A percentile compares a stretch with the other conserved stretches of the same genome.
These are phyloP conservation scores for Malus orientalis DNA, from an alignment of 306 rosid genomes.

Conservation along the genomic window DNA sequence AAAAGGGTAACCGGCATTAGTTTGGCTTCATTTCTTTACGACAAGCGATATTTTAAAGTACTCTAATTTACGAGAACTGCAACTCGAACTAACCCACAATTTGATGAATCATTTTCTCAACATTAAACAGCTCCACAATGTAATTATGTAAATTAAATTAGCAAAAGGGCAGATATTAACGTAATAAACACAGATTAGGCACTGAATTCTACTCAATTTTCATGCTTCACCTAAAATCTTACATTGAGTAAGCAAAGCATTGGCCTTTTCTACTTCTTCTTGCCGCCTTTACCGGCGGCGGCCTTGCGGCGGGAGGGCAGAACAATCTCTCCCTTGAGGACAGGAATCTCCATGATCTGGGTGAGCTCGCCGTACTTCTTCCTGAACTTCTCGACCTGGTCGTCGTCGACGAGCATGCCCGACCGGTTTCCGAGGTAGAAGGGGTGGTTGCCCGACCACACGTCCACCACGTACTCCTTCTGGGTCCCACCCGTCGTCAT, in stretches of 20 bases:
- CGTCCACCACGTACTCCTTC: constrained; percentile 87
- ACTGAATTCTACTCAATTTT: background rate
- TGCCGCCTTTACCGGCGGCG: constrained; percentile 52
- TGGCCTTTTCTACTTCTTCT: constrained; percentile 48
- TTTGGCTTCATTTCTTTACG: background rate
- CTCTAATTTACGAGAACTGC: background rate
- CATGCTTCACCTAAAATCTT: background rate
- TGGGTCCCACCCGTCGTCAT: constrained; percentile 90
- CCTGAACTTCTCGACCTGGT: constrained; percentile 93
- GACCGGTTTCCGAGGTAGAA: constrained; percentile 85
- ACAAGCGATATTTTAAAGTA: background rate
- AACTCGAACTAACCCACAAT: background rate
- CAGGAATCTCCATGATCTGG: constrained; percentile 72
- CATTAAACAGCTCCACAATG: background rate
- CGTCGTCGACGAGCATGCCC: constrained; percentile 42
- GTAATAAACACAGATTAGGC: constrained; percentile 5
- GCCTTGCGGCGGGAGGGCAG: constrained; percentile 56
- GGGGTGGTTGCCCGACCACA: constrained; percentile 97
- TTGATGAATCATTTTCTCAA: background rate
- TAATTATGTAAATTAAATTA: background rate
- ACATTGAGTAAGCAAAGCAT: background rate
- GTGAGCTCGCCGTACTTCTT: constrained; percentile 63
- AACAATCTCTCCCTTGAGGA: constrained; percentile 73
- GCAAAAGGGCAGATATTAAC: constrained; percentile 2
- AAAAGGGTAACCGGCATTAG: background rate